Base-by-base conservation (phyloP, 306 rosid genomes). In the Medicago ruthenica region DNA sequence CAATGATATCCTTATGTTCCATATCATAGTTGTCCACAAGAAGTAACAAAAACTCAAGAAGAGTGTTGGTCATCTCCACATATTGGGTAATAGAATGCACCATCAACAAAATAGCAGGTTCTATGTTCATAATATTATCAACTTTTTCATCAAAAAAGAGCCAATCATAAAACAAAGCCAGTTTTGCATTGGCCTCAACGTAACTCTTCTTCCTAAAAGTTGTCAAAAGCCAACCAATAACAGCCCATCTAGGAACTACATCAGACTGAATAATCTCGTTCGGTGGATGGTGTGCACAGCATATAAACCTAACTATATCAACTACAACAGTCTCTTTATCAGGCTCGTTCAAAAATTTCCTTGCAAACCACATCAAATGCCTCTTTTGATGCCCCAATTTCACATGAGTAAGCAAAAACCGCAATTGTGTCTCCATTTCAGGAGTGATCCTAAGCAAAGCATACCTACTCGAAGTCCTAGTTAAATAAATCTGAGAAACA, bases 141-240 rank as follows among this genome's bases (percentile, higher is more conserved):
- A 80, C 74, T 10, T 58, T 82, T 71, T 87, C 89, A 39, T 91
- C 86, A 36, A 87, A 91, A 64, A 89, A 93, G 42, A 93, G 96
- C 98, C 98, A 93, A 79, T 93, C 97, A 82, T 88, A 91, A 70
- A 93, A 85, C 57, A 93, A 82, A 67, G 97, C 92, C 24, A 93
- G 76, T 77, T 88, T 91, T 54, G 68, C 96, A 75, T 69, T 91
- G 14, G 84, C 90, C 67, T 74, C 84, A 20, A 87, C 79, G 81
- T 79, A 70, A 16, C 77, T 85, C 73, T 74, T 91, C 47, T 80
- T 91, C 58, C 80, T 79, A 63, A 96, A 89, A 58, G 45, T 81
- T 6, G 76, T 87, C 67, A 93, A 76, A 78, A 91, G 92, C 97
- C 92, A 93, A 82, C 98, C 98, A 64, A 93, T 79, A 15, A 88